These are phyloP conservation scores for Haberlea rhodopensis DNA, from an alignment of 257 asterid genomes.

Conservation along the genomic window DNA sequence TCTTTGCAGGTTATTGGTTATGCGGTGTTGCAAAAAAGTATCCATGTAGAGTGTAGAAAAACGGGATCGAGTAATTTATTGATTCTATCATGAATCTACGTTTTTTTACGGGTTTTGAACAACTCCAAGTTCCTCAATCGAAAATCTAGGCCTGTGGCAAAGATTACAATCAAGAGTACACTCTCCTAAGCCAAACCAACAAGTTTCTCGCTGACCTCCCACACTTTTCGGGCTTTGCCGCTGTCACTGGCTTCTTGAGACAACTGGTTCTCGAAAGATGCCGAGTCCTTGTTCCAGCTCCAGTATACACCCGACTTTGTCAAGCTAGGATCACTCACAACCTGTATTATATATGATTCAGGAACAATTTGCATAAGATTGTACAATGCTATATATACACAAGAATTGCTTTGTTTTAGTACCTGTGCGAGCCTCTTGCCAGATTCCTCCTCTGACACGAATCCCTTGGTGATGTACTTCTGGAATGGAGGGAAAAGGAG, in stretches of 20 bases:
- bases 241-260: conserved; percentile 83
- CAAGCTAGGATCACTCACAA: conserved; percentile 89
- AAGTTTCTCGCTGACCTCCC: conserved; percentile 89
- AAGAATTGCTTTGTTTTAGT: not conserved
- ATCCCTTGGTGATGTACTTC: conserved; percentile 84
- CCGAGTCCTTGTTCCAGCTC: conserved; percentile 97
- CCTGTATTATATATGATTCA: conserved; percentile 58
- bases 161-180: not conserved
- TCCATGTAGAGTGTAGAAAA: too few relatives aligned
- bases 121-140: conserved; percentile 24
- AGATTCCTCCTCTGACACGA: conserved; percentile 81
- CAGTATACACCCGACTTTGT: conserved; percentile 95
- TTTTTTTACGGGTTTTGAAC: not conserved
- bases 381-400: too few relatives aligned
- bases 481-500: conserved; percentile 88
- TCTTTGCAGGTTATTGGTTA: too few relatives aligned
- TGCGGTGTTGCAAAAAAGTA: too few relatives aligned
- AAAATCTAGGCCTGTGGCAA: not conserved
- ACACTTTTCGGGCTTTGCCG: conserved; percentile 74
- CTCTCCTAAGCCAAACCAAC: conserved; percentile 58
- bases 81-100: too few relatives aligned
- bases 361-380: not conserved
- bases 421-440: conserved; percentile 96
- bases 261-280: conserved; percentile 86
- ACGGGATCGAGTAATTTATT: too few relatives aligned